A percentile compares a stretch with the other conserved stretches of the same genome.
Evolutionary conservation across 257 asterid species (phyloP).

Genomic region (Scutellaria barbata): DNA sequence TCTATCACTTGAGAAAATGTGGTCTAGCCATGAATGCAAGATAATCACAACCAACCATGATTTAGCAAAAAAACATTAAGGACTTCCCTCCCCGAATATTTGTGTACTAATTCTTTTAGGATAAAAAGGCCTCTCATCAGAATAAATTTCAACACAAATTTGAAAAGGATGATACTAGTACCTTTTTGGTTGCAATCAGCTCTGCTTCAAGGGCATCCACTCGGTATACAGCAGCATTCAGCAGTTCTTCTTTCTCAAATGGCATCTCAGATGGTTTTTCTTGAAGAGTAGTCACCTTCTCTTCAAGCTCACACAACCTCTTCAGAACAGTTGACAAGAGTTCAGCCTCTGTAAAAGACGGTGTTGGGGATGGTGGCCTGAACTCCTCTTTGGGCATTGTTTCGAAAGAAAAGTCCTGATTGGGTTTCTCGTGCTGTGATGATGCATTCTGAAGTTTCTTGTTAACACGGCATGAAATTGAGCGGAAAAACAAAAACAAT

Average conservation of each 20-base stretch:
- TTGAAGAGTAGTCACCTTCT: constrained; percentile 73
- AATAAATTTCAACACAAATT: neutral
- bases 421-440: constrained; percentile 41
- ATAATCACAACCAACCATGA: neutral
- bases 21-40: neutral
- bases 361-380: constrained; percentile 83
- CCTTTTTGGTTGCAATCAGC: constrained; percentile 96
- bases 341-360: constrained; percentile 79
- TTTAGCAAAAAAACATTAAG: neutral
- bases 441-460: constrained; percentile 61
- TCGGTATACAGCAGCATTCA: constrained; percentile 94
- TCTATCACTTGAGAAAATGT: neutral
- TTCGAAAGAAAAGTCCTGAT: constrained; percentile 56
- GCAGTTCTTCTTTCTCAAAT: constrained; percentile 84
- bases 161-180: constrained; percentile 22
- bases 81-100: neutral
- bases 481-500: constrained; percentile 57
- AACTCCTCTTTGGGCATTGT: constrained; percentile 64
- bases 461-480: constrained; percentile 53
- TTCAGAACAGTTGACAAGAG: constrained; percentile 73
- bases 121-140: neutral
- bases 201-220: constrained; percentile 99
- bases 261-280: constrained; percentile 96
- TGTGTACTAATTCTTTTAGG: neutral
- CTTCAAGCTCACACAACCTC: constrained; percentile 90